Percentiles rank a stretch among this genome's conserved stretches.
phyloP scores from a whole-genome alignment of 495 filamentous ascomycete genomes.

The Lasiosphaeria miniovina region DNA sequence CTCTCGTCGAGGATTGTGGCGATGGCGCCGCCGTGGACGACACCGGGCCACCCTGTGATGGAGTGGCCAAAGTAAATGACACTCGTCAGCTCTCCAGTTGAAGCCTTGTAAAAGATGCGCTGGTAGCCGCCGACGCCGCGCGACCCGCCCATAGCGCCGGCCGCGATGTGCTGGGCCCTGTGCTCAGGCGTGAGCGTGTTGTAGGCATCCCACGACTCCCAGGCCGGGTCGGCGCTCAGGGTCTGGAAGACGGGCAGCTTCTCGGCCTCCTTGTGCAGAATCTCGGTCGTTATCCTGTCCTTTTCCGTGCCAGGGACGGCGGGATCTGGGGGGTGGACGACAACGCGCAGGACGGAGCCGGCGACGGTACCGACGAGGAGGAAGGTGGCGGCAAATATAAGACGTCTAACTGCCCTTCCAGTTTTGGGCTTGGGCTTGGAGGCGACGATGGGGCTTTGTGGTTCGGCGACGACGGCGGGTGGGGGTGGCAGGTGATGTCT shows the following conservation, averaged over 20 bases:
- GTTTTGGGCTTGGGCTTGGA: constrained; percentile 1
- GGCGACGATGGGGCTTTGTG: too few species aligned
- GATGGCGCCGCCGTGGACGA: constrained; percentile 72
- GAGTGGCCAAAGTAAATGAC: constrained; percentile 64
- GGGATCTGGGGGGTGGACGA: constrained; percentile 37
- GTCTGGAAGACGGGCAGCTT: constrained; percentile 52
- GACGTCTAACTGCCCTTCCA: constrained; percentile 6
- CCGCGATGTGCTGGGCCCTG: constrained; percentile 38
- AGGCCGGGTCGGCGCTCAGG: constrained; percentile 52
- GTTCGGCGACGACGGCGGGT: background rate
- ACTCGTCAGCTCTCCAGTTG: constrained; percentile 39
- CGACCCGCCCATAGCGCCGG: constrained; percentile 42
- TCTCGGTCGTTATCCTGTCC: constrained; percentile 32
- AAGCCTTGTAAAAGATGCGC: constrained; percentile 43
- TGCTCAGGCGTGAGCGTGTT: constrained; percentile 41
- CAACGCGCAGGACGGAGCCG: constrained; percentile 31
- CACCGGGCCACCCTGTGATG: constrained; percentile 68
- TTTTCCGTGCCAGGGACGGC: constrained; percentile 29
- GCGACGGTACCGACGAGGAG: constrained; percentile 35
- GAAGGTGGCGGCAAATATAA: constrained; percentile 33
- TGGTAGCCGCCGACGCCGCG: constrained; percentile 48
- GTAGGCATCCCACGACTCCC: constrained; percentile 57
- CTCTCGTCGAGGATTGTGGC: constrained; percentile 71
- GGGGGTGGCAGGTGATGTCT: background rate
- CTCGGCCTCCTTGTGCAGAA: constrained; percentile 33